Conservation (phyloP, 83 land plant species). For the Larix sibirica region DNA sequence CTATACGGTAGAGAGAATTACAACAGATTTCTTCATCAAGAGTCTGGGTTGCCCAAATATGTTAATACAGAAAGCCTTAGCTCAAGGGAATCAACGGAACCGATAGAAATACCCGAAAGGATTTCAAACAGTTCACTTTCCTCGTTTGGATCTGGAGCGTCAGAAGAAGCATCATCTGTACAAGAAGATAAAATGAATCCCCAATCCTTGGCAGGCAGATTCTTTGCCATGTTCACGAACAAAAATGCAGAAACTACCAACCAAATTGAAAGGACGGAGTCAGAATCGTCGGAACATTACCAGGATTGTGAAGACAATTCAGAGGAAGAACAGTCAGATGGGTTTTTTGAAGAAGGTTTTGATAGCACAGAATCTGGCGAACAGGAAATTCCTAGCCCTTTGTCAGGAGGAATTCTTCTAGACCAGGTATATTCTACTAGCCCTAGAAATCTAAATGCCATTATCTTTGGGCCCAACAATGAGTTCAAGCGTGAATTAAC, state of each 20-base stretch:
- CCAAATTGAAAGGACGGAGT: slow-evolving; percentile 15
- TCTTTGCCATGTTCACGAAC: slow-evolving; percentile 43
- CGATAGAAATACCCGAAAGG: not conserved
- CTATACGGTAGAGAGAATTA: slow-evolving; percentile 32
- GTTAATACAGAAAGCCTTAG: not conserved
- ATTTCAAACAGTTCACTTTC: not conserved
- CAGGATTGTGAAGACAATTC: slow-evolving; percentile 28
- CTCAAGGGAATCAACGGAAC: slow-evolving; percentile 15
- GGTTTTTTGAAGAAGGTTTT: slow-evolving; percentile 48
- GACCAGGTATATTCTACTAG: slow-evolving; percentile 41
- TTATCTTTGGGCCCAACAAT: slow-evolving; percentile 62
- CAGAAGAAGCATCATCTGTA: not conserved
- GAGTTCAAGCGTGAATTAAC: slow-evolving; percentile 43
- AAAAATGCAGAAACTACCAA: slow-evolving; percentile 26
- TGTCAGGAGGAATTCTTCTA: slow-evolving; percentile 62
- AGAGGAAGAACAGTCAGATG: slow-evolving; percentile 24
- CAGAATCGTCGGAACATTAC: slow-evolving; percentile 28
- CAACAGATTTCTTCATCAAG: not conserved
- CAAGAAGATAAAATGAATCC: slow-evolving; percentile 7
- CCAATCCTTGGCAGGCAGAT: slow-evolving; percentile 26
- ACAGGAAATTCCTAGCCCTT: slow-evolving; percentile 52
- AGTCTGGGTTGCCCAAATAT: not conserved
- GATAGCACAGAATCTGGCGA: slow-evolving; percentile 35
- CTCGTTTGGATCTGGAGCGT: slow-evolving; percentile 1
- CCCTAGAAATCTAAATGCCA: slow-evolving; percentile 39